Conservation (phyloP, 2,329 filamentous ascomycete genomes). For the Verticillium longisporum region DNA sequence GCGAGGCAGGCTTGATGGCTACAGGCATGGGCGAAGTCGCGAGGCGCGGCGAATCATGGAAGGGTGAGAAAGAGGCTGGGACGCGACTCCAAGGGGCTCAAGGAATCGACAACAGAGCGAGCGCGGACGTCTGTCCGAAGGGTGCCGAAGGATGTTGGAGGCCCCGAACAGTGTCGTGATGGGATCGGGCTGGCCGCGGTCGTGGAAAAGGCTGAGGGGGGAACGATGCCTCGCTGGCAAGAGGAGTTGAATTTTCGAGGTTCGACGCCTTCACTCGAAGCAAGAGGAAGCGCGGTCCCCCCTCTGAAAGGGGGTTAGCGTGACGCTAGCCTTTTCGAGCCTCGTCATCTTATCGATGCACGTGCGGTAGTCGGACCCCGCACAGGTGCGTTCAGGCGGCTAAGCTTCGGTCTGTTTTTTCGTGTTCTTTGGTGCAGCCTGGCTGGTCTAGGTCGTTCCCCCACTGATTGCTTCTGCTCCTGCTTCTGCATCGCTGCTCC, state of each 20-base stretch:
- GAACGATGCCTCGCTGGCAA: neutral
- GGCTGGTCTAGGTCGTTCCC: neutral
- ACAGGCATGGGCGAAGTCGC: conserved; percentile 70
- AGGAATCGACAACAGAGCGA: neutral
- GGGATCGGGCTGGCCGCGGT: neutral
- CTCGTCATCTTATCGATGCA: conserved; percentile 21
- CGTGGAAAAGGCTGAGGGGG: neutral
- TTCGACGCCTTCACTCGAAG: conserved; percentile 20
- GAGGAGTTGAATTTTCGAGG: conserved; percentile 27
- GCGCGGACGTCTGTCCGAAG: neutral
- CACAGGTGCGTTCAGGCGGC: conserved; percentile 14
- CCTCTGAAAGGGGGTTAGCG: conserved; percentile 27
- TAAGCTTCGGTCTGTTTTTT: conserved; percentile 20
- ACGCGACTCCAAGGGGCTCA: conserved; percentile 14
- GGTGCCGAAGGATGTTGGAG: neutral
- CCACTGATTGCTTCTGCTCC: neutral
- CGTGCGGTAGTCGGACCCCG: neutral
- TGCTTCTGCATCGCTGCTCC: neutral
- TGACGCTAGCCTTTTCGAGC: conserved; percentile 22
- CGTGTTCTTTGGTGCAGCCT: neutral
- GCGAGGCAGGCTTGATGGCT: conserved; percentile 63
- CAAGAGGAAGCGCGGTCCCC: conserved; percentile 23
- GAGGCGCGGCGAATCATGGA: conserved; percentile 19
- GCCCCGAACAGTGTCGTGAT: neutral
- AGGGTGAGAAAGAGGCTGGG: conserved; percentile 9